A percentile compares a stretch with the other conserved stretches of the same genome.
Conservation (phyloP, 2,329 filamentous ascomycete genomes). For the Verticillium alfalfae region DNA sequence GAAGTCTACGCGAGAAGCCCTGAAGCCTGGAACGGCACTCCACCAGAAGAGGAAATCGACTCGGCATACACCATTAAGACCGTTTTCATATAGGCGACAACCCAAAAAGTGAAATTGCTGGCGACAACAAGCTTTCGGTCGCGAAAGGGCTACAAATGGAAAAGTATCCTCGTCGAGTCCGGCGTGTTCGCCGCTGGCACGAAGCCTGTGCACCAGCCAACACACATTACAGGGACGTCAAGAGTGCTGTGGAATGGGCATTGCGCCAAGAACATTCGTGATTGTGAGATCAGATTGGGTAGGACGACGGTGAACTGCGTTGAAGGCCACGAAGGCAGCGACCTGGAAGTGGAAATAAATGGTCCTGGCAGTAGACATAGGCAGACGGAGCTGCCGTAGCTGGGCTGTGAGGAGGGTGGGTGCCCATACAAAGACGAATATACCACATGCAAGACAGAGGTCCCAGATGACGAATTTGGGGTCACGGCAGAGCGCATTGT, state of each 20-base stretch:
- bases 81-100: conserved; percentile 72
- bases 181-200: conserved; percentile 51
- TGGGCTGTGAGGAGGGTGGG: too few species aligned
- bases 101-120: conserved; percentile 62
- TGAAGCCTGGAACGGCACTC: conserved; percentile 13
- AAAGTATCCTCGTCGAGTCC: conserved; percentile 60
- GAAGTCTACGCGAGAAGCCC: too few species aligned
- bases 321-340: too few species aligned
- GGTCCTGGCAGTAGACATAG: too few species aligned
- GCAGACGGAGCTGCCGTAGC: too few species aligned
- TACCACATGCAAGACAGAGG: too few species aligned
- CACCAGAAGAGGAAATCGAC: neutral
- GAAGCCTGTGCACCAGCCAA: conserved; percentile 46
- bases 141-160: conserved; percentile 53
- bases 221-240: conserved; percentile 56
- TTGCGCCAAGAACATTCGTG: neutral
- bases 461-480: too few species aligned
- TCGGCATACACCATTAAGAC: conserved; percentile 26
- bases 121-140: conserved; percentile 60
- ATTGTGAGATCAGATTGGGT: too few species aligned
- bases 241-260: conserved; percentile 18
- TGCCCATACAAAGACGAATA: too few species aligned
- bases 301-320: too few species aligned
- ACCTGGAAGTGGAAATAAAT: too few species aligned
- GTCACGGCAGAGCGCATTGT: too few species aligned